Evolutionary conservation across 305 asterid genomes (phyloP), one percentile per base, ranked within the genome.

Genomic region (Rubia peregrina): DNA sequence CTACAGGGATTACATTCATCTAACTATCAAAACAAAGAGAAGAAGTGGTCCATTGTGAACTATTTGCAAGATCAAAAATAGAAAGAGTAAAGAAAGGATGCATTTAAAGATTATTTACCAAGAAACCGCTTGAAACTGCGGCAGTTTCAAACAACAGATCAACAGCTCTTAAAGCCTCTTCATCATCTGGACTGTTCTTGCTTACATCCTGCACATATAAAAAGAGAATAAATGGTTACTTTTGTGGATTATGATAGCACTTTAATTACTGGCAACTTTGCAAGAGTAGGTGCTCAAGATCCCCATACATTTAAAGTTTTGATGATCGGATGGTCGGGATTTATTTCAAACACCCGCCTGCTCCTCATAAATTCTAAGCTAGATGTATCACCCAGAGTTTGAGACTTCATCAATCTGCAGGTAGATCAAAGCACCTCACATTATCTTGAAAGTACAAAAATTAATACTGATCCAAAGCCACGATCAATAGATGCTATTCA

Each of bases 371-470:
- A 88, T 9, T 89, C 96, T 61, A 94, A 77, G 83, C 85, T 86
- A 22, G 96, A 85, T 36, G 85, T 56, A 79, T 87, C 95, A 61
- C 97, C 93, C 70, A 86, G 80, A 9, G 91, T 76, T 78, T 94
- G 99, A 42, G 96, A 85, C 85, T 91, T 94, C 99, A 91, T 91
- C 79, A 94, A 77, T 88, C 99, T 94, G 81, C 83, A 83, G 65
- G 51, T 3, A 61, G 68, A 57, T 53, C 67, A 77, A 75, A 9
- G 46, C 56, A 70, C 24, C 66, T 60, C 53, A 44, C 24, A 66
- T 30, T n/a, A 68, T 65, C 19, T 26, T 41, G 53, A 26, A 59
- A 62, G 24, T 53, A 55, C 55, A 60, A 59, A 26, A 42, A 61
- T 24, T 51, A 24, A 68, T 11, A 16, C 10, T 1, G 38, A 46